These are phyloP conservation scores for Cetraspora pellucida DNA, from an alignment of 192 early-diverging fungal genomes.

Conservation along the genomic window DNA sequence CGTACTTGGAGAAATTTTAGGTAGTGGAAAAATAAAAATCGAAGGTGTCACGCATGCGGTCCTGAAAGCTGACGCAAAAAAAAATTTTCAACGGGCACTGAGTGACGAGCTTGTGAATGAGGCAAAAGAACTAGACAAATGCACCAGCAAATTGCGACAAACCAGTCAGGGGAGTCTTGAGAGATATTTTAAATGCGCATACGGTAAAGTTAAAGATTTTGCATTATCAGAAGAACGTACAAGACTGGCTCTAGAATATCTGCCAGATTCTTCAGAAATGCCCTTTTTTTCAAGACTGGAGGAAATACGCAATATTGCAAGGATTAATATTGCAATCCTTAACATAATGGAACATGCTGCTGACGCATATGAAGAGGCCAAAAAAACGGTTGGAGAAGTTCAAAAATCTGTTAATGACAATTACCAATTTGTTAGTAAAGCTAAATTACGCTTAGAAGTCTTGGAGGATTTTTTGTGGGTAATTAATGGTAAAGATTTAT, in stretches of 20 bases:
- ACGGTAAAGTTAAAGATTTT: background rate
- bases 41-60: too few relatives aligned
- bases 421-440: background rate
- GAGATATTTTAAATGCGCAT: too few relatives aligned
- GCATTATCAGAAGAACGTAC: background rate
- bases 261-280: background rate
- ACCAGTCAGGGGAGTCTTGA: background rate
- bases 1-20: too few relatives aligned
- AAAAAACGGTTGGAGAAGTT: background rate
- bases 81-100: too few relatives aligned
- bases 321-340: background rate
- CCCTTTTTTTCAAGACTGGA: constrained; percentile 3
- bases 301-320: constrained; percentile 8
- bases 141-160: background rate
- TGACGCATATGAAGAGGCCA: background rate
- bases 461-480: constrained; percentile 14
- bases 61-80: too few relatives aligned
- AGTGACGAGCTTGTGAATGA: too few relatives aligned
- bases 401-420: background rate
- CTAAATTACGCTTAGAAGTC: background rate
- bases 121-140: too few relatives aligned
- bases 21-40: too few relatives aligned
- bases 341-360: background rate
- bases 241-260: background rate
- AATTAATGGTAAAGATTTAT: background rate